Base-by-base conservation (phyloP, 495 filamentous ascomycete genomes). In the Aspergillus hancockii region DNA sequence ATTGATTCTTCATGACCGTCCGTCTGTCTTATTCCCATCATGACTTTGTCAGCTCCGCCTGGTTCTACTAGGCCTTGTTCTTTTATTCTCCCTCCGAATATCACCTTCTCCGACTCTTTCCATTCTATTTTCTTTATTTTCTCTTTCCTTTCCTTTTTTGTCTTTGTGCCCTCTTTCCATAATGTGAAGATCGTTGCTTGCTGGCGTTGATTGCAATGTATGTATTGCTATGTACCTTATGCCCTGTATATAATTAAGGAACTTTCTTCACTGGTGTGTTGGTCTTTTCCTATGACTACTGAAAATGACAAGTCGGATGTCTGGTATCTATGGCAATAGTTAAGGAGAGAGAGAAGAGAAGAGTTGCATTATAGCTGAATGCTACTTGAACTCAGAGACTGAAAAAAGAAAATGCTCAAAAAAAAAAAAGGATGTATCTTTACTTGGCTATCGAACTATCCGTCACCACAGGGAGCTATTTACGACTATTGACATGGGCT, bases 171-270 rank as follows among this genome's bases (percentile, higher is more conserved):
- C 23, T 54, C 3, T 45, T 45, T 21, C 34, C 28, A 4, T 54
- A 18, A 34, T 32, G 23, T 46, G 19, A 21, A 25, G 31, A 14
- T 49, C 21, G 22, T 40, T 28, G 25, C 14, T 9, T 16, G 46
- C 31, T 22, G 43, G 43, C 19, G 28, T 50, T 46, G n/a, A 55
- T 46, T 52, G 52, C 57, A 38, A 61, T 55, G 63, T 36, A 38
- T 56, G 50, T 63, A 56, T 57, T 55, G 25, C 34, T 54, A 54
- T 64, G 60, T 63, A 54, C 45, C 13, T 40, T 64, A 51, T 52
- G 31, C 23, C 34, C 23, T 52, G 41, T 54, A 56, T 45, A 55
- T 62, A 31, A 25, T 52, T n/a, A 41, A 25, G 58, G n/a, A 19
- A 34, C 46, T 31, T 53, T 32, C 28, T 47, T 32, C 43, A 25